Base-by-base conservation (phyloP, 2,329 filamentous ascomycete genomes). In the Calonectria naviculata region DNA sequence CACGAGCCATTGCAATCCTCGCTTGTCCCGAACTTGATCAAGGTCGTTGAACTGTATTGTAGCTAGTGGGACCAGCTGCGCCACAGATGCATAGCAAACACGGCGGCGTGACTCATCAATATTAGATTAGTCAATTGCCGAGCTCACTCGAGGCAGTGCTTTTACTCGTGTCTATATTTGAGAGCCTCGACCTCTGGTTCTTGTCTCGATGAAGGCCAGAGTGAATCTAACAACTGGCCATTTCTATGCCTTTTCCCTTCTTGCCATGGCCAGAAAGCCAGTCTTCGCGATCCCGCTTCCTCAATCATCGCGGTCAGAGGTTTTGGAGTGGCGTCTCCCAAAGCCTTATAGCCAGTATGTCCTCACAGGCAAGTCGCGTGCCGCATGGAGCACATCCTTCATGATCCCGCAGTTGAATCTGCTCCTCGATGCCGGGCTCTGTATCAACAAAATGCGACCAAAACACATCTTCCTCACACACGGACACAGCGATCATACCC, bases 301-400 rank as follows among this genome's bases (percentile, higher is more conserved):
- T 0, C 85, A 87, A 44, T 84, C 85, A 1, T 70, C 81, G 4
- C 82, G 83, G 9, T 87, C 85, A 24, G 80, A 84, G n/a, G 78
- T 87, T 24, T 80, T 88, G 0, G 84, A 87, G 68, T 87, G 85
- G 84, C 79, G 78, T 12, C 84, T 87, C 69, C 85, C 86, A 8
- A 82, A 81, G 36, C 86, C 85, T 0, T 81, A 84, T 71, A 78
- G 81, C 62, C 82, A 85, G 56, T 81, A 81, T 66, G 80, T 85
- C 4, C 80, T 88, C 10, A 86, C 85, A 1, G 86, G 86, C 65
- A 82, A 83, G 28, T 88, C 86, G 9, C 84, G 86, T 17, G 86
- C 86, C 7, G 86, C 86, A 17, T 88, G 86, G 86, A 85, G 87
- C 77, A 88, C 86, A 2, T 87, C 85, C 6, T 88, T 88, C 69